Conservation (phyloP, 2,329 filamentous ascomycete genomes). For the Diaporthe eres region DNA sequence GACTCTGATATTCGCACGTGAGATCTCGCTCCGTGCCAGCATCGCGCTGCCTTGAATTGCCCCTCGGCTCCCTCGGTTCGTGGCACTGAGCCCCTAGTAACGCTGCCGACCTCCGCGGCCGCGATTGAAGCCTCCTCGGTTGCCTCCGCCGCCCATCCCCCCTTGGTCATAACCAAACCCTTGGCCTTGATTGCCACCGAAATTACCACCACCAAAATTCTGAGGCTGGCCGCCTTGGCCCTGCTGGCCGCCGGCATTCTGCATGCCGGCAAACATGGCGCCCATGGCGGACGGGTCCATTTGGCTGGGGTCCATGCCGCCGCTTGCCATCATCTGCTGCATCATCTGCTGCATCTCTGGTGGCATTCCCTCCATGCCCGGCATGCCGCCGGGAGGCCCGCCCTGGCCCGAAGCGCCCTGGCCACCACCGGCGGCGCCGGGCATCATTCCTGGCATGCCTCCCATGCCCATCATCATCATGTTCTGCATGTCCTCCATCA, state of each 20-base stretch:
- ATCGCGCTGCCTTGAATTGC: neutral
- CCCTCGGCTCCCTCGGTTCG: no score
- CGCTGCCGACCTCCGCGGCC: conserved; percentile 50
- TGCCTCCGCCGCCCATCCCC: conserved; percentile 58
- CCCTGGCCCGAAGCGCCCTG: conserved; percentile 44
- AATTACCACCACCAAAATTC: conserved; percentile 64
- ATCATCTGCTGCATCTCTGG: conserved; percentile 79
- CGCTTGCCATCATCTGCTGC: conserved; percentile 76
- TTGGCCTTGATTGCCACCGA: conserved; percentile 67
- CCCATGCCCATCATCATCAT: conserved; percentile 74
- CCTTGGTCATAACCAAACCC: conserved; percentile 64
- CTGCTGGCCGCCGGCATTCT: conserved; percentile 58
- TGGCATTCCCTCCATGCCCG: conserved; percentile 74
- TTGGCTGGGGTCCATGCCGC: conserved; percentile 75
- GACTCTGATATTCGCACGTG: neutral
- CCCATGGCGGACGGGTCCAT: conserved; percentile 73
- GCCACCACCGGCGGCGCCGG: conserved; percentile 49
- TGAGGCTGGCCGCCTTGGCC: conserved; percentile 66
- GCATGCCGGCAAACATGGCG: conserved; percentile 73
- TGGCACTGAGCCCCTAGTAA: conserved; percentile 23
- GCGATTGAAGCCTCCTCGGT: conserved; percentile 47
- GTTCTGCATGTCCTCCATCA: conserved; percentile 77
- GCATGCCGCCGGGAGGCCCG: conserved; percentile 55
- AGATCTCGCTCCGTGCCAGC: neutral
- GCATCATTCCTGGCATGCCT: conserved; percentile 55